Percentiles rank a stretch among this genome's conserved stretches.
phyloP scores from a whole-genome alignment of 164 flowering plant species.

The Stephania cephalantha region DNA sequence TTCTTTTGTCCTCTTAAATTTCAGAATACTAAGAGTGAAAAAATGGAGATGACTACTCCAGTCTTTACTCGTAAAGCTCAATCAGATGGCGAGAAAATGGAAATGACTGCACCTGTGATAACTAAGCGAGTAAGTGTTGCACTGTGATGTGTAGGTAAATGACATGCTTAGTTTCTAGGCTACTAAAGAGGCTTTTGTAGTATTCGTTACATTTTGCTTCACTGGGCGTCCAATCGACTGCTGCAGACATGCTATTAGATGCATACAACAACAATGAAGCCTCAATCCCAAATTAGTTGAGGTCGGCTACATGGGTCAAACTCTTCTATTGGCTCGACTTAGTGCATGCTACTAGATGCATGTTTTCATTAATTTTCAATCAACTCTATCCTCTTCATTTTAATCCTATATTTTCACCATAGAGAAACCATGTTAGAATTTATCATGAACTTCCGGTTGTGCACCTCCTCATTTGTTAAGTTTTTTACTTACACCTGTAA shows the following conservation, averaged over 20 bases:
- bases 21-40: slow-evolving; percentile 56
- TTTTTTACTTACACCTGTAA: background rate
- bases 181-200: no score
- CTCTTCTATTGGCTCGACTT: no score
- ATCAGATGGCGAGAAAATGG: slow-evolving; percentile 76
- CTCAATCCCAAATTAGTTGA: no score
- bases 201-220: no score
- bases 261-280: no score
- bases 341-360: background rate
- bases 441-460: background rate
- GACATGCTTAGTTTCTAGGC: background rate
- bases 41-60: slow-evolving; percentile 97
- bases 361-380: background rate
- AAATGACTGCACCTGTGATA: slow-evolving; percentile 92
- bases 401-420: background rate
- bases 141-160: background rate
- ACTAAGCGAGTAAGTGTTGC: slow-evolving; percentile 46
- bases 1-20: slow-evolving; percentile 1
- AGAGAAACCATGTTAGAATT: background rate
- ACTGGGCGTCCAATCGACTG: no score
- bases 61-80: slow-evolving; percentile 53
- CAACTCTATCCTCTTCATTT: background rate
- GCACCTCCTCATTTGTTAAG: background rate
- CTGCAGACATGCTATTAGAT: no score
- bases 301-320: no score